Conservation (phyloP, 768 basidiomycete genomes). For the Boletales sp. region DNA sequence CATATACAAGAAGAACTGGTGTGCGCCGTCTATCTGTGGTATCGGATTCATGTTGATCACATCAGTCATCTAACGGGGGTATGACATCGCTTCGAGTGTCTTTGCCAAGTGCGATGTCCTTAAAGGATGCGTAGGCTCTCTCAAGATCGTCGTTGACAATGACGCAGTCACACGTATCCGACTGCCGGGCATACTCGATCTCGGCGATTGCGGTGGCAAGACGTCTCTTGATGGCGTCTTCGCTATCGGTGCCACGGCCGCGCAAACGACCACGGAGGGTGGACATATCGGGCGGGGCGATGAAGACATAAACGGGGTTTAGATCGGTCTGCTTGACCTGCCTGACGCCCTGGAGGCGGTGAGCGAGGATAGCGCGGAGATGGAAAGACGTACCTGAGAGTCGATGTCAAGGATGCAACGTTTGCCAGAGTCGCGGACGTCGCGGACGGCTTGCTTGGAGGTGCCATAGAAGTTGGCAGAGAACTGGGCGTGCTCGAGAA, state of each 20-base stretch:
- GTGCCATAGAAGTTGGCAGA: conserved; percentile 94
- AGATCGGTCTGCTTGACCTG: conserved; percentile 83
- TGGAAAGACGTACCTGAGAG: conserved; percentile 55
- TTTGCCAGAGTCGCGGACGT: conserved; percentile 62
- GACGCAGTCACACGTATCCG: conserved; percentile 71
- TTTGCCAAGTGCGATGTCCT: conserved; percentile 71
- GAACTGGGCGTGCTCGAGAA: conserved; percentile 94
- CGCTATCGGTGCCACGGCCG: conserved; percentile 81
- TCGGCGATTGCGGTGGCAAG: conserved; percentile 77
- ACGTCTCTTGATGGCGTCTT: conserved; percentile 66
- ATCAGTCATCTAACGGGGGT: conserved; percentile 59
- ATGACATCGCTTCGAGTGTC: conserved; percentile 55
- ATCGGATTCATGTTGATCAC: neutral
- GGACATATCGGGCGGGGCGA: conserved; percentile 82
- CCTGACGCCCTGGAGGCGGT: conserved; percentile 68
- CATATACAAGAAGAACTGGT: neutral
- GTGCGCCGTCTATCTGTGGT: conserved; percentile 1
- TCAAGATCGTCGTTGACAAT: conserved; percentile 91
- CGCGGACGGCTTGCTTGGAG: conserved; percentile 69
- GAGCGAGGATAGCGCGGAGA: neutral
- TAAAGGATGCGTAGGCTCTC: conserved; percentile 74
- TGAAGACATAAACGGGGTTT: conserved; percentile 86
- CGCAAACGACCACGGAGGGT: conserved; percentile 67
- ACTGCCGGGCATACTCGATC: conserved; percentile 77
- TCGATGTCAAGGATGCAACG: conserved; percentile 96